Base-by-base conservation (phyloP, 805 yeast genomes). In the Metschnikowia corniflorae region DNA sequence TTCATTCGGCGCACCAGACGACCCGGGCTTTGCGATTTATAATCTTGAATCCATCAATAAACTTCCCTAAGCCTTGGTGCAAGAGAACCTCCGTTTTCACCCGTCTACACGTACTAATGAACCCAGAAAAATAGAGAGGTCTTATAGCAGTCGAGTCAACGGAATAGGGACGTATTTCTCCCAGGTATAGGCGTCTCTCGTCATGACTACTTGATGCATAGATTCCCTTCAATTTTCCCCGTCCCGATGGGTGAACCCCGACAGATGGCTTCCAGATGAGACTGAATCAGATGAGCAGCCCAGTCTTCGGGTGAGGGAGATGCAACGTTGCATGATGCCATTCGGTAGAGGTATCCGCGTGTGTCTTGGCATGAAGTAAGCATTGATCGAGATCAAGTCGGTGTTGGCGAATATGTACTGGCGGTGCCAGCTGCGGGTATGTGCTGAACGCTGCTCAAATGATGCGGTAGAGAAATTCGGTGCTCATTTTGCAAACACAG, bases 41-140 rank as follows among this genome's bases (percentile, higher is more conserved):
- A n/a, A n/a, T n/a, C n/a, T n/a, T n/a, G n/a, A n/a, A n/a, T n/a
- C n/a, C n/a, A n/a, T n/a, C n/a, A n/a, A n/a, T n/a, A n/a, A n/a
- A n/a, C n/a, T n/a, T n/a, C n/a, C n/a, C n/a, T n/a, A n/a, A n/a
- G 85, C 88, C 0, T 64, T 84, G 14, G 49, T 83, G 1, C 68
- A 69, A 33, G 94, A 85, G 54, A 70, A 72, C 5, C 68, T 71
- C 20, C 62, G 89, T 27, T 61, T 80, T 0, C 84, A 81, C 54
- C 68, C 86, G 4, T 80, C 87, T 0, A 81, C 82, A 40, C 88
- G 88, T 1, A 88, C 87, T 3, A 71, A 78, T 27, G 87, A 82
- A 53, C 86, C 87, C 3, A 53, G 89, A 21, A 49, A 62, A 6
- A 59, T 68, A 6, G 72, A 68, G 29, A 38, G 47, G 31, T 37